Percentiles rank a stretch among this genome's conserved stretches.
Conservation (phyloP, 1,139 yeast genomes). For the Taphrina betulina region DNA sequence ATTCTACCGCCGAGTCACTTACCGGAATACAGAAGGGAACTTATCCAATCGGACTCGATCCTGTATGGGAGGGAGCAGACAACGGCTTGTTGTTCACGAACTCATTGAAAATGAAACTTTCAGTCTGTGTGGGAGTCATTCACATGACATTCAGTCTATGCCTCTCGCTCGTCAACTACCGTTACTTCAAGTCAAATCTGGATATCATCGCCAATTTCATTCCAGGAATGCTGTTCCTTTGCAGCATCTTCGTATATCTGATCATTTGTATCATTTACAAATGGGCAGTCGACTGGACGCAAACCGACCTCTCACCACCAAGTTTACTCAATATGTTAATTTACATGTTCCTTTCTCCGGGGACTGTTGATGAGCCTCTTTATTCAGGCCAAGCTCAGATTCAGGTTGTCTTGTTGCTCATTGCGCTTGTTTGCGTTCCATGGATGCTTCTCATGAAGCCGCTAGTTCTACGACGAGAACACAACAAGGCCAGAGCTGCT, state of each 20-base stretch:
- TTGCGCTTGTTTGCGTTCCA: conserved; percentile 89
- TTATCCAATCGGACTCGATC: conserved; percentile 84
- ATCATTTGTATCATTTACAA: conserved; percentile 81
- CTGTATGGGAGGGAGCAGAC: conserved; percentile 97
- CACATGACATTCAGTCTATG: conserved; percentile 91
- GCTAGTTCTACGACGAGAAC: conserved; percentile 58
- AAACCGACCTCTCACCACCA: conserved; percentile 74
- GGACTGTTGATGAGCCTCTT: conserved; percentile 74
- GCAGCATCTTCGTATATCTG: conserved; percentile 89
- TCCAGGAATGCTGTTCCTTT: conserved; percentile 93
- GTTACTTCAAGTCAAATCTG: conserved; percentile 68
- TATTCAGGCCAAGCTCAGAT: conserved; percentile 81
- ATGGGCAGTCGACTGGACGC: conserved; percentile 93
- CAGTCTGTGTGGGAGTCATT: conserved; percentile 87
- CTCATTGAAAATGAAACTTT: conserved; percentile 93
- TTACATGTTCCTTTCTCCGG: conserved; percentile 94
- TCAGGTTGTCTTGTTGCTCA: conserved; percentile 67
- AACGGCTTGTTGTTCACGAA: conserved; percentile 85
- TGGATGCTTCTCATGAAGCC: conserved; percentile 91
- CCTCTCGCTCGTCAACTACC: conserved; percentile 79
- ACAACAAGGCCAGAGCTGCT: conserved; percentile 43
- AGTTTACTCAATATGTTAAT: conserved; percentile 91
- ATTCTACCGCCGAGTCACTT: conserved; percentile 62
- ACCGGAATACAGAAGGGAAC: conserved; percentile 64
- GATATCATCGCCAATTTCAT: conserved; percentile 91